Evolutionary conservation across 306 rosid species (phyloP).

Genomic region (Prunus kanzakura): DNA sequence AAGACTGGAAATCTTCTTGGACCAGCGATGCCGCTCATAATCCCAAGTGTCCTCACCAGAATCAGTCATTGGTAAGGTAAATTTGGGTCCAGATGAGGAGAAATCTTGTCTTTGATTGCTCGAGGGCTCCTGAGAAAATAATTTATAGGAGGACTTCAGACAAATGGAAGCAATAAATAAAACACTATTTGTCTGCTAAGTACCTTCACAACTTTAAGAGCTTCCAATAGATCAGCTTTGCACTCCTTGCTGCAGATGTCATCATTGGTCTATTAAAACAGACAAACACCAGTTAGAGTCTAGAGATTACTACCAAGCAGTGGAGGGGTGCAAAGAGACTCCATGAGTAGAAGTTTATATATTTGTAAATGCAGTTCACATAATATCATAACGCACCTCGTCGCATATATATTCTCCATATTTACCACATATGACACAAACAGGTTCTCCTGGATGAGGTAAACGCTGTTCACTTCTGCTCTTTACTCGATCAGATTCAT

Average conservation of each 20-base stretch:
- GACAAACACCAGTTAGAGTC: slow-evolving; percentile 8
- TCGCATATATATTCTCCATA: slow-evolving; percentile 88
- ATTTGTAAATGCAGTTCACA: background rate
- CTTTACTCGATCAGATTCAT: slow-evolving; percentile 44
- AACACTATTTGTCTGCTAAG: background rate
- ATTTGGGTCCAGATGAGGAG: slow-evolving; percentile 31
- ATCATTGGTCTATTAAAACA: slow-evolving; percentile 63
- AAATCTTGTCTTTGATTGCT: slow-evolving; percentile 28
- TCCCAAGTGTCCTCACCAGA: slow-evolving; percentile 76
- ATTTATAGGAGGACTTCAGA: slow-evolving; percentile 3
- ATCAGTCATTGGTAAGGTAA: slow-evolving; percentile 38
- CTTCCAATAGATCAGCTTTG: slow-evolving; percentile 64
- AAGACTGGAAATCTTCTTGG: slow-evolving; percentile 61
- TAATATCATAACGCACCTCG: slow-evolving; percentile 43
- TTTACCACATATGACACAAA: slow-evolving; percentile 78
- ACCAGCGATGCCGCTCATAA: slow-evolving; percentile 64
- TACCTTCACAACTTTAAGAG: slow-evolving; percentile 47
- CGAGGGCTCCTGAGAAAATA: slow-evolving; percentile 40
- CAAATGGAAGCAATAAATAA: slow-evolving; percentile 11
- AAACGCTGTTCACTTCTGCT: slow-evolving; percentile 65
- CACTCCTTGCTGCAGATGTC: slow-evolving; percentile 94
- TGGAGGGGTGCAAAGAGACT: slow-evolving; percentile 11
- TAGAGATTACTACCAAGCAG: slow-evolving; percentile 4
- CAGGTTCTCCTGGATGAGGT: slow-evolving; percentile 74
- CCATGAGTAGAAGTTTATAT: background rate